Evolutionary conservation across 495 filamentous ascomycete species (phyloP).

Genomic region (Mycothermus thermophilus): DNA sequence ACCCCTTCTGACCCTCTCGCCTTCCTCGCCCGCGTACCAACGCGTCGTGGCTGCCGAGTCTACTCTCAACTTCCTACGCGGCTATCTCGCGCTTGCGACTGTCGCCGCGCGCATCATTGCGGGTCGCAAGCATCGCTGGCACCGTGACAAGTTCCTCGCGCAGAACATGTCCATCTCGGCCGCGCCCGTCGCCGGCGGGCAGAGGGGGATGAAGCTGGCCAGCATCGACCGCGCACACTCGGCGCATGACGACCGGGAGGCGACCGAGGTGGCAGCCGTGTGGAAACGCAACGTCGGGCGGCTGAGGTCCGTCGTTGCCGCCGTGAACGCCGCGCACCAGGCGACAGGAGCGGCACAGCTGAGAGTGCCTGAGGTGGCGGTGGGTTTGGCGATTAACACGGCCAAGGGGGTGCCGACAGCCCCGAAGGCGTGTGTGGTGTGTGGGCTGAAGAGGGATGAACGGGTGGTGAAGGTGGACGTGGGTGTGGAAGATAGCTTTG

Average conservation of each 20-base stretch:
- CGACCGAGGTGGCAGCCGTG: constrained; percentile 53
- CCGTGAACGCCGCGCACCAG: constrained; percentile 29
- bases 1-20: constrained; percentile 36
- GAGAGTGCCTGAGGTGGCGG: constrained; percentile 54
- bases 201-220: constrained; percentile 77
- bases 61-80: constrained; percentile 40
- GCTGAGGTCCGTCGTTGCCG: constrained; percentile 43
- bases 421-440: constrained; percentile 69
- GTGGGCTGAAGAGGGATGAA: constrained; percentile 78
- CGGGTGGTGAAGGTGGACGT: constrained; percentile 60
- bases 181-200: constrained; percentile 40
- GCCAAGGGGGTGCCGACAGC: constrained; percentile 55
- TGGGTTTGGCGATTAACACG: constrained; percentile 45
- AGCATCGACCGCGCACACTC: constrained; percentile 66
- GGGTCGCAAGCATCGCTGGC: constrained; percentile 78
- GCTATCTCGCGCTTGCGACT: constrained; percentile 42
- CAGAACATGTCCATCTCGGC: constrained; percentile 76
- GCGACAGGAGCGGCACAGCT: constrained; percentile 15
- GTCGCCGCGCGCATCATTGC: constrained; percentile 71
- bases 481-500: constrained; percentile 73
- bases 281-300: constrained; percentile 60
- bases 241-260: constrained; percentile 77
- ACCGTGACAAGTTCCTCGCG: constrained; percentile 70
- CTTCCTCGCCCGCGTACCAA: constrained; percentile 34
- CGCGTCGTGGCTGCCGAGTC: constrained; percentile 41